Evolutionary conservation across 805 yeast species (phyloP).

Genomic region (Saturnispora saitoi): DNA sequence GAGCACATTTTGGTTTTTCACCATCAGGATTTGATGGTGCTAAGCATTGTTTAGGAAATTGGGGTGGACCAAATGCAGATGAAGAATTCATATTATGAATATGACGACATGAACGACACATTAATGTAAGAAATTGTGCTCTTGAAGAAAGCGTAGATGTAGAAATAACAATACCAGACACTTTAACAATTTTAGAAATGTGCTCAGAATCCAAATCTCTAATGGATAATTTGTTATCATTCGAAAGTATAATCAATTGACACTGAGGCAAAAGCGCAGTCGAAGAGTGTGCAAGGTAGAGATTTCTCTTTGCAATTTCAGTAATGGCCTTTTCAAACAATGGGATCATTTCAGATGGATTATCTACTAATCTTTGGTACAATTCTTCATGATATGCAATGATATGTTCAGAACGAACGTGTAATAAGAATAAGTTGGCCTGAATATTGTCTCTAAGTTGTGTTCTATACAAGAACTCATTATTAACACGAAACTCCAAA

Average conservation of each 20-base stretch:
- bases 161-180: conserved; percentile 89
- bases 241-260: conserved; percentile 70
- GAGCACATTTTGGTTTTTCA: conserved; percentile 60
- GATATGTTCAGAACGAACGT: conserved; percentile 75
- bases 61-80: conserved; percentile 64
- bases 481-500: conserved; percentile 74
- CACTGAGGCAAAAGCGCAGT: conserved; percentile 61
- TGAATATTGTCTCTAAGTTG: conserved; percentile 82
- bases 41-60: conserved; percentile 60
- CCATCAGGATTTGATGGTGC: conserved; percentile 45
- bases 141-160: conserved; percentile 83
- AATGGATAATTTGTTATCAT: conserved; percentile 62
- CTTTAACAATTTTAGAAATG: conserved; percentile 80
- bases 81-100: conserved; percentile 54
- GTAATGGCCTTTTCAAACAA: conserved; percentile 76
- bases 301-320: conserved; percentile 73
- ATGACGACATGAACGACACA: conserved; percentile 85
- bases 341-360: conserved; percentile 83
- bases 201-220: conserved; percentile 81
- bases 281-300: conserved; percentile 39
- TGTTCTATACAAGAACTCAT: conserved; percentile 80
- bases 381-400: conserved; percentile 84
- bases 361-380: conserved; percentile 74
- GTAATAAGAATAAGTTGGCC: conserved; percentile 61
- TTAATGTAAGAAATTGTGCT: conserved; percentile 73